Conservation (phyloP, 371 early-diverging fungal species). For the Basidiobolus meristosporus region DNA sequence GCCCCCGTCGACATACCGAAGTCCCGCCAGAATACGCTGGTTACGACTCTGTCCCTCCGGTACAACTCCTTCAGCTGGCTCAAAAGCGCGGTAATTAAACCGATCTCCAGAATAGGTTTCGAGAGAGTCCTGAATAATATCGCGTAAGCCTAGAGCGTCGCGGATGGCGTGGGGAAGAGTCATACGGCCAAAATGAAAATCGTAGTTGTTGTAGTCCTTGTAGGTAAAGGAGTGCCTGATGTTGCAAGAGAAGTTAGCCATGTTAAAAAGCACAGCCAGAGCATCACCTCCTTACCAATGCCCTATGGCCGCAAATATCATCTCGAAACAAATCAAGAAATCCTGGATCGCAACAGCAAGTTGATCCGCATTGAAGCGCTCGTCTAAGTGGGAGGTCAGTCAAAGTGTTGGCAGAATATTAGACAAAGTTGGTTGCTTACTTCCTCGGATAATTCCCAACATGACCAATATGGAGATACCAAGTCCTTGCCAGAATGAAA, state of each 20-base stretch:
- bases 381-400: conserved; percentile 11
- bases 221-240: conserved; percentile 47
- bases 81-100: conserved; percentile 67
- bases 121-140: conserved; percentile 60
- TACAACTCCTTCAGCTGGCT: conserved; percentile 46
- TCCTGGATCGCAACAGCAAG: conserved; percentile 81
- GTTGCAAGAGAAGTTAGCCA: background rate
- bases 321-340: conserved; percentile 81
- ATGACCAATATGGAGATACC: conserved; percentile 63
- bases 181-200: conserved; percentile 51
- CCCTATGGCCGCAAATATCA: conserved; percentile 64
- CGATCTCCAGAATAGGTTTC: conserved; percentile 56
- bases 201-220: conserved; percentile 41
- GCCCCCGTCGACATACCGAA: conserved; percentile 56
- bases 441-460: conserved; percentile 43
- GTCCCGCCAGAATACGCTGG: conserved; percentile 50
- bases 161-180: conserved; percentile 52
- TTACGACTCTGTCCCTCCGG: conserved; percentile 30
- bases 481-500: conserved; percentile 93
- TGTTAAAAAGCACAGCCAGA: background rate
- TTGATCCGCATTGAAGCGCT: conserved; percentile 32
- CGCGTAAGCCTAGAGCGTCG: conserved; percentile 68
- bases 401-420: background rate
- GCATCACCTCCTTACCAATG: conserved; percentile 34
- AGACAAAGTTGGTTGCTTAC: conserved; percentile 11